Conservation (phyloP, 495 filamentous ascomycete genomes). For the Tuber melanosporum region DNA sequence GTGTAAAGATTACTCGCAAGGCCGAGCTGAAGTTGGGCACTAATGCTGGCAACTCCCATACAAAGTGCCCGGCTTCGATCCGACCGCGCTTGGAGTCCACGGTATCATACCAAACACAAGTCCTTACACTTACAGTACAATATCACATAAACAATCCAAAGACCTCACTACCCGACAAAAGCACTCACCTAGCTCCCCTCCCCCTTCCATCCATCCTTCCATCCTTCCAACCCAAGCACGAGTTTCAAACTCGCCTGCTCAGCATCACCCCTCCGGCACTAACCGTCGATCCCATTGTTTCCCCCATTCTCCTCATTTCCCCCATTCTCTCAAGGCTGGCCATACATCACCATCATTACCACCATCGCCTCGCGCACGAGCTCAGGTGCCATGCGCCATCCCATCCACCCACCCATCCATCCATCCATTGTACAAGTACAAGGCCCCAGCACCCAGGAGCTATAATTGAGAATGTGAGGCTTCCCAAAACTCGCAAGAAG, state of each 20-base stretch:
- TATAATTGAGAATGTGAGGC: background rate
- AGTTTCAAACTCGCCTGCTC: background rate
- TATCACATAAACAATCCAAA: background rate
- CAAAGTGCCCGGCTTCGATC: too few species aligned
- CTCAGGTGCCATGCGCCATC: background rate
- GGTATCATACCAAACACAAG: background rate
- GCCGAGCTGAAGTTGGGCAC: too few species aligned
- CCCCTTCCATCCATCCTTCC: background rate
- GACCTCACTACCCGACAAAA: background rate
- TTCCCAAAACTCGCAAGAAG: background rate
- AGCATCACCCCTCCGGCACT: background rate
- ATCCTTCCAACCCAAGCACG: background rate
- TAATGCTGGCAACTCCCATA: too few species aligned
- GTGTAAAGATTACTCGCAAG: background rate
- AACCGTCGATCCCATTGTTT: background rate
- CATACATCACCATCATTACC: background rate
- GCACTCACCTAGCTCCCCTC: background rate
- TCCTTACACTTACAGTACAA: background rate
- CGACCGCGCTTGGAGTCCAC: background rate
- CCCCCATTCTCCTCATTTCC: background rate
- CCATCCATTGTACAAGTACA: background rate
- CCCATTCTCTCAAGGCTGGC: background rate
- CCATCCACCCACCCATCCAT: background rate
- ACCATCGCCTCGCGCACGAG: background rate
- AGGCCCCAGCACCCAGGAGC: background rate